Conservation (phyloP, 768 basidiomycete genomes). For the Naganishia friedmannii region DNA sequence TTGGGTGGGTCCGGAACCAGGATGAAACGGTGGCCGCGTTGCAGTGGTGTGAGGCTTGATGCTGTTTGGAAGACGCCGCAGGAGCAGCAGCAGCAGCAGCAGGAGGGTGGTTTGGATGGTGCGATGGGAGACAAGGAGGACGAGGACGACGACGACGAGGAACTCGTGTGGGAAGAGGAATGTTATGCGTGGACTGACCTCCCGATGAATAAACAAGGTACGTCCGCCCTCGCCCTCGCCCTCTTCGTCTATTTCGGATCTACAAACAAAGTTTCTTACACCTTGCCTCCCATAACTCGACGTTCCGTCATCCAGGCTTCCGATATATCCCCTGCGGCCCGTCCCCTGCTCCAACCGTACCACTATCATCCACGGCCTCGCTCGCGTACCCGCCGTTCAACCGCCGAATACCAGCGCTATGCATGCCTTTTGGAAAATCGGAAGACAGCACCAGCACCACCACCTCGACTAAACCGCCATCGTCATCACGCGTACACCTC, state of each 20-base stretch:
- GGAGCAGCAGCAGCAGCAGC: too few relatives aligned
- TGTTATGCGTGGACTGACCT: constrained; percentile 48
- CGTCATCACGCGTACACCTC: constrained; percentile 38
- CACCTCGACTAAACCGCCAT: neutral
- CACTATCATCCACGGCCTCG: constrained; percentile 34
- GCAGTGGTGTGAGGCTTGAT: neutral
- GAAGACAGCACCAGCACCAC: neutral
- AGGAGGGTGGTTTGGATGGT: neutral
- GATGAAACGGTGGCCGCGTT: neutral
- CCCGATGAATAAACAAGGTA: constrained; percentile 46
- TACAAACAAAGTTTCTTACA: neutral
- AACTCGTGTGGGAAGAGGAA: constrained; percentile 37
- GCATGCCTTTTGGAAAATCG: constrained; percentile 5
- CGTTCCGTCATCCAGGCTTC: constrained; percentile 43
- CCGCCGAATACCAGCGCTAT: constrained; percentile 39
- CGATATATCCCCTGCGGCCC: constrained; percentile 45
- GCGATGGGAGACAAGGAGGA: constrained; percentile 13
- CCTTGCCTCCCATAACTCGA: neutral
- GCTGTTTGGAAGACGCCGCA: neutral
- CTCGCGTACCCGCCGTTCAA: constrained; percentile 40
- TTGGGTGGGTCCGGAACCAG: neutral
- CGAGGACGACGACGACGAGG: constrained; percentile 4
- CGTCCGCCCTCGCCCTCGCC: neutral
- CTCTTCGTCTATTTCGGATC: neutral
- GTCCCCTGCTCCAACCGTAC: constrained; percentile 31